Evolutionary conservation across 306 rosid genomes (phyloP).

Genomic region (Sechiopsis laciniata): DNA sequence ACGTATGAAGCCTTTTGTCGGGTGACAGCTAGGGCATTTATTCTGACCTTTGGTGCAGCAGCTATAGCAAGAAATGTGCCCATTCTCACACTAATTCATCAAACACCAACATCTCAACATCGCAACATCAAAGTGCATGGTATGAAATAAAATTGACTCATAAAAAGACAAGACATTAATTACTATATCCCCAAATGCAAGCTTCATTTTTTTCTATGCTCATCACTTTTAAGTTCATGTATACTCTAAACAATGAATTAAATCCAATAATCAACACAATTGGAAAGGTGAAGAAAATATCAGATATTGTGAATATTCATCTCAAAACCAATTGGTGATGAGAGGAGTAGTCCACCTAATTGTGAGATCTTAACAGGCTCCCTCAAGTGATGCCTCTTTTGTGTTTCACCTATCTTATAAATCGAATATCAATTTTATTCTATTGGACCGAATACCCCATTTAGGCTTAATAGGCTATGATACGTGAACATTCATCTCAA

Average conservation of each 20-base stretch:
- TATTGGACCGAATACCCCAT: too few species aligned
- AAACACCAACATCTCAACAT: slow-evolving; percentile 23
- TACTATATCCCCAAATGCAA: background rate
- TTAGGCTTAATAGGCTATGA: too few species aligned
- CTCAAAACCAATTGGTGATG: too few species aligned
- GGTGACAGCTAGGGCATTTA: too few species aligned
- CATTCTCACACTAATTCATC: slow-evolving; percentile 65
- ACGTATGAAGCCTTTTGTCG: too few species aligned
- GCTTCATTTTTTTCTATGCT: background rate
- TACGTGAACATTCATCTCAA: too few species aligned
- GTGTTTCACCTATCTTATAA: too few species aligned
- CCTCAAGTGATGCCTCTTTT: too few species aligned
- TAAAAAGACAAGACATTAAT: background rate
- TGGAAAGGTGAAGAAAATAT: background rate
- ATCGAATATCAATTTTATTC: too few species aligned
- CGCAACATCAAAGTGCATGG: slow-evolving; percentile 7
- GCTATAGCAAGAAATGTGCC: slow-evolving; percentile 64
- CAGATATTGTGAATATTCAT: background rate
- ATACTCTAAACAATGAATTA: slow-evolving; percentile 4
- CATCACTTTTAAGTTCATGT: background rate
- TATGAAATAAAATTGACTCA: background rate
- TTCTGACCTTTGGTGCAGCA: slow-evolving; percentile 32
- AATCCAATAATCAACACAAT: background rate
- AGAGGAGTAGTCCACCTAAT: too few species aligned
- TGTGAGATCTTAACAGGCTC: too few species aligned